Evolutionary conservation across 768 basidiomycete genomes (phyloP).

Genomic region (Polyporus arcularius): DNA sequence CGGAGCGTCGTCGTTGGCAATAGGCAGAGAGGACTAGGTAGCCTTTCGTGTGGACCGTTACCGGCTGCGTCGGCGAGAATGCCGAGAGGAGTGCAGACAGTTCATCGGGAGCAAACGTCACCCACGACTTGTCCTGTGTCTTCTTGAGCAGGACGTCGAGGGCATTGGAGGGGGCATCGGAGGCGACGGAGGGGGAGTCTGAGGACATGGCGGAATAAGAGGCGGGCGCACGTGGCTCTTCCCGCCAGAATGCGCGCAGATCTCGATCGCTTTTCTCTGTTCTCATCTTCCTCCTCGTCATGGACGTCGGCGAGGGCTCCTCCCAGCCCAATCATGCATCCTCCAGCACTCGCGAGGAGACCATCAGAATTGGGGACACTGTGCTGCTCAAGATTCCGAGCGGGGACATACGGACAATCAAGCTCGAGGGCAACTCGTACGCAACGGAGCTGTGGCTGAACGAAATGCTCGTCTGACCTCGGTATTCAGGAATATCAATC

Average conservation of each 20-base stretch:
- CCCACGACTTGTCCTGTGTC: constrained; percentile 32
- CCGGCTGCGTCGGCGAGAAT: constrained; percentile 46
- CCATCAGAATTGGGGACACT: constrained; percentile 70
- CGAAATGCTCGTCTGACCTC: constrained; percentile 12
- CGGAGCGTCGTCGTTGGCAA: constrained; percentile 56
- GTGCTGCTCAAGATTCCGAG: constrained; percentile 80
- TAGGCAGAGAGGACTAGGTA: constrained; percentile 69
- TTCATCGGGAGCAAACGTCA: constrained; percentile 53
- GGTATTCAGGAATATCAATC: constrained; percentile 56
- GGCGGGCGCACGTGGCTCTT: constrained; percentile 14
- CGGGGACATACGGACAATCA: constrained; percentile 74
- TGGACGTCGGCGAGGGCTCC: constrained; percentile 29
- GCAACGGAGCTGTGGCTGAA: constrained; percentile 27
- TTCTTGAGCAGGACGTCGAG: constrained; percentile 36
- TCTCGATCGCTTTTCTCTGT: constrained; percentile 14
- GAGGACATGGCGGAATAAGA: constrained; percentile 11
- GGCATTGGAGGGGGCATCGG: constrained; percentile 20
- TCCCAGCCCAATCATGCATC: constrained; percentile 12
- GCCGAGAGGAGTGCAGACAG: constrained; percentile 55
- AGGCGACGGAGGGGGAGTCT: constrained; percentile 4
- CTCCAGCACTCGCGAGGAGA: constrained; percentile 21
- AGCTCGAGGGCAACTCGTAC: constrained; percentile 72
- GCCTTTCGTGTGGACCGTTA: constrained; percentile 59
- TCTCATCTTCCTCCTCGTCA: constrained; percentile 13
- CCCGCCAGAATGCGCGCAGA: background rate